phyloP scores from a whole-genome alignment of 163 green algal species.

The Trebouxia gelatinosa region DNA sequence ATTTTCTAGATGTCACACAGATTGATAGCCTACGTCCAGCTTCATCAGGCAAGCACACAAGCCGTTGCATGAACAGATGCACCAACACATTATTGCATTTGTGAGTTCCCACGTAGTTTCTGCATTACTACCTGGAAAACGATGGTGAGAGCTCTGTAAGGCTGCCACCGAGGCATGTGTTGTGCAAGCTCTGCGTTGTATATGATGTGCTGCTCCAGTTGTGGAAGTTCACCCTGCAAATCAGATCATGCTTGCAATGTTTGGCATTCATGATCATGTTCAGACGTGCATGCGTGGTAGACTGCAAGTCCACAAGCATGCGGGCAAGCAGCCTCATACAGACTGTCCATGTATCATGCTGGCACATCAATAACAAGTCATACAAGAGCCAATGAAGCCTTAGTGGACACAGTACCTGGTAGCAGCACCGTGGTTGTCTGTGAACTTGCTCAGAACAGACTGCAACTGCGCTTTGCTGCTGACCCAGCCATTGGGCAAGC shows the following conservation, averaged over 20 bases:
- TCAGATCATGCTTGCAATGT: neutral
- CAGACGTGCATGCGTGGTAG: neutral
- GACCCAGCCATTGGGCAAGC: constrained; percentile 14
- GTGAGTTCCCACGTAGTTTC: too few relatives aligned
- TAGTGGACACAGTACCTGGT: neutral
- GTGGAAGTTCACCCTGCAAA: neutral
- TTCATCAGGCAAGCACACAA: too few relatives aligned
- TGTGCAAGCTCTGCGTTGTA: neutral
- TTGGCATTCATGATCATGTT: neutral
- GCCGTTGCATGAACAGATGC: too few relatives aligned
- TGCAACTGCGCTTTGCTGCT: constrained; percentile 13
- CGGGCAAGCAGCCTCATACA: constrained; percentile 1
- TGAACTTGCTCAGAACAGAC: neutral
- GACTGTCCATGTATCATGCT: constrained; percentile 3
- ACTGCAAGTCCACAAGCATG: constrained; percentile 3
- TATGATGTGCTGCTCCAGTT: constrained; percentile 10
- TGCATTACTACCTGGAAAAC: neutral
- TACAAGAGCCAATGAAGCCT: too few relatives aligned
- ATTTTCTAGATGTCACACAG: too few relatives aligned
- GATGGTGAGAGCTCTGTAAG: neutral
- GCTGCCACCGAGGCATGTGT: neutral
- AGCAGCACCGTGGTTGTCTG: neutral
- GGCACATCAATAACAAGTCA: constrained; percentile 16
- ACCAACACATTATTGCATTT: too few relatives aligned
- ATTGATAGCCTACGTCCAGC: too few relatives aligned